Evolutionary conservation across 2,329 filamentous ascomycete species (phyloP).

Genomic region (Diaporthe helianthi): DNA sequence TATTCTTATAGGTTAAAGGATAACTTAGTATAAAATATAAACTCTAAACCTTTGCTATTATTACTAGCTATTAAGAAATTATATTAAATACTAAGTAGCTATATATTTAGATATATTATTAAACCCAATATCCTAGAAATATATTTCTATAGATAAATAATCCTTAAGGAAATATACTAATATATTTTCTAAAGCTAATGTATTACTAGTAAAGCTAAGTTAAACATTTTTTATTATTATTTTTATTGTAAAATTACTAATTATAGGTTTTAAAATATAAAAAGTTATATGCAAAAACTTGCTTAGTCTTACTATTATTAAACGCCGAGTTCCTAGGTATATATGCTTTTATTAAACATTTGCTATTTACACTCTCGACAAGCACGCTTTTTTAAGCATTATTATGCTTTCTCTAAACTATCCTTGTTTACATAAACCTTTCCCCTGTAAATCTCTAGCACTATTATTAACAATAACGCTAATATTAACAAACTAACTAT

Average conservation of each 20-base stretch:
- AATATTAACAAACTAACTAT: constrained; percentile 66
- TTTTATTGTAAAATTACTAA: neutral
- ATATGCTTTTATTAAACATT: neutral
- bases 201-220: too few species aligned
- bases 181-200: too few species aligned
- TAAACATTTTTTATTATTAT: neutral
- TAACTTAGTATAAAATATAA: too few species aligned
- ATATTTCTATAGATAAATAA: too few species aligned
- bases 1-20: too few species aligned
- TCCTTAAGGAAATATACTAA: too few species aligned
- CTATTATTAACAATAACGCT: constrained; percentile 64
- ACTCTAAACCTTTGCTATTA: too few species aligned
- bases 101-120: too few species aligned
- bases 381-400: accelerated
- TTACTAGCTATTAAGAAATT: too few species aligned
- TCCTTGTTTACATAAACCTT: constrained; percentile 23
- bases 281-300: neutral
- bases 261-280: accelerated
- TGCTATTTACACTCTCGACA: neutral
- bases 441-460: constrained; percentile 58
- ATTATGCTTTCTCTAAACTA: neutral
- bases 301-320: neutral
- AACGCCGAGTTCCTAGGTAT: neutral
- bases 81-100: too few species aligned
- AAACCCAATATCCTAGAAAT: too few species aligned